Conservation (phyloP, 73 alveolate species). For the Uronychia setigera region DNA sequence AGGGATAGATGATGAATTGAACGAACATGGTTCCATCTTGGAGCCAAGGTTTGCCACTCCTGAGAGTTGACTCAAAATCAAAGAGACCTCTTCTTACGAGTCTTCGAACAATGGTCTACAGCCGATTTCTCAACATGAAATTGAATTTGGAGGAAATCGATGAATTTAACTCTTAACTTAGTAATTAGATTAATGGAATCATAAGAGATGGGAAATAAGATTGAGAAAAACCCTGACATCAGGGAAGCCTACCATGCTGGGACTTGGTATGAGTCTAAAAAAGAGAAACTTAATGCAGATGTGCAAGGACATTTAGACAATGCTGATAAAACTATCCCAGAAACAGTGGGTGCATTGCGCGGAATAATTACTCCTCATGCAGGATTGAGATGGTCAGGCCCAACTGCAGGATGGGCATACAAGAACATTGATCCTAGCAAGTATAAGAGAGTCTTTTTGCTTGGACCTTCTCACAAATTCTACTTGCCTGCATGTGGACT, state of each 20-base stretch:
- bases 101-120: too few relatives aligned
- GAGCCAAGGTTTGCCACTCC: slow-evolving; percentile 3
- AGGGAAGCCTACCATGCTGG: slow-evolving; percentile 92
- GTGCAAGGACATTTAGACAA: slow-evolving; percentile 56
- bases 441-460: slow-evolving; percentile 84
- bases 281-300: slow-evolving; percentile 65
- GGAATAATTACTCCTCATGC: slow-evolving; percentile 98
- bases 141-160: not conserved
- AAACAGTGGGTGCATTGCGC: slow-evolving; percentile 68
- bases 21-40: not conserved
- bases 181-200: not conserved
- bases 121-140: not conserved
- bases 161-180: too few relatives aligned
- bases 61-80: not conserved
- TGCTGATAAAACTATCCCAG: slow-evolving; percentile 45
- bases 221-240: too few relatives aligned
- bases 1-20: not conserved
- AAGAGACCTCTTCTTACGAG: not conserved
- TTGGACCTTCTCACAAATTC: slow-evolving; percentile 97
- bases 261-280: slow-evolving; percentile 84
- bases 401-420: slow-evolving; percentile 97
- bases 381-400: slow-evolving; percentile 95
- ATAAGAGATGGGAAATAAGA: not conserved
- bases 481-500: slow-evolving; percentile 87
- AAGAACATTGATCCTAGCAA: slow-evolving; percentile 67